Conservation (phyloP, 2,329 filamentous ascomycete genomes). For the Thielaviopsis punctulata region DNA sequence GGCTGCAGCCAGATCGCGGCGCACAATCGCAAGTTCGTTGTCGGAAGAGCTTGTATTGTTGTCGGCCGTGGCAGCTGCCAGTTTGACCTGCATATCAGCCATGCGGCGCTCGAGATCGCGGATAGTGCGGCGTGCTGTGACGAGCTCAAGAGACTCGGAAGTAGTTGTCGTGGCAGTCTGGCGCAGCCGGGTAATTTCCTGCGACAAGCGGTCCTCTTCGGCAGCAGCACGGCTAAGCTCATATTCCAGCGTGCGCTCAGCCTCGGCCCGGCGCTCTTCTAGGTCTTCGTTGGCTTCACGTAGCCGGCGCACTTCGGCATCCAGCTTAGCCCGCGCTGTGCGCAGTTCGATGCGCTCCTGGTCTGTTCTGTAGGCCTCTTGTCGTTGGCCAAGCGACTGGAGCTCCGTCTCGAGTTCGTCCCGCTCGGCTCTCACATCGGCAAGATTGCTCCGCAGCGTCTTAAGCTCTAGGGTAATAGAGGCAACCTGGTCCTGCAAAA, state of each 20-base stretch:
- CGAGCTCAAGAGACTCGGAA: slow-evolving; percentile 34
- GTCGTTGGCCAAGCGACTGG: slow-evolving; percentile 17
- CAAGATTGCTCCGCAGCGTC: slow-evolving; percentile 36
- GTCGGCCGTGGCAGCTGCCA: slow-evolving; percentile 20
- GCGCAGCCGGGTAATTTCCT: slow-evolving; percentile 35
- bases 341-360: slow-evolving; percentile 53
- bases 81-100: slow-evolving; percentile 33
- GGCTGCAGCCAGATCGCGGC: slow-evolving; percentile 43
- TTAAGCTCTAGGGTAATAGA: slow-evolving; percentile 43
- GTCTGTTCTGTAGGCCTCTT: slow-evolving; percentile 43
- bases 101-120: slow-evolving; percentile 47
- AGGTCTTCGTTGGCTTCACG: slow-evolving; percentile 45
- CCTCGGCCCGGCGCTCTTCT: slow-evolving; percentile 34
- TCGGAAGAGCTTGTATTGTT: slow-evolving; percentile 24
- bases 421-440: slow-evolving; percentile 44
- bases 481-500: slow-evolving; percentile 44
- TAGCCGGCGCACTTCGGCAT: slow-evolving; percentile 47
- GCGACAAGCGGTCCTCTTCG: slow-evolving; percentile 46
- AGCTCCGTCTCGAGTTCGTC: slow-evolving; percentile 43
- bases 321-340: slow-evolving; percentile 48
- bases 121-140: slow-evolving; percentile 43
- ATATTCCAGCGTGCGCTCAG: slow-evolving; percentile 46
- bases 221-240: slow-evolving; percentile 48
- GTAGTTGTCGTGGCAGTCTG: slow-evolving; percentile 25
- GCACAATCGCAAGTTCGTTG: slow-evolving; percentile 41